Percentiles rank a stretch among this genome's conserved stretches.
Conservation (phyloP, 345 rosid species). For the Eucalyptus pumila region DNA sequence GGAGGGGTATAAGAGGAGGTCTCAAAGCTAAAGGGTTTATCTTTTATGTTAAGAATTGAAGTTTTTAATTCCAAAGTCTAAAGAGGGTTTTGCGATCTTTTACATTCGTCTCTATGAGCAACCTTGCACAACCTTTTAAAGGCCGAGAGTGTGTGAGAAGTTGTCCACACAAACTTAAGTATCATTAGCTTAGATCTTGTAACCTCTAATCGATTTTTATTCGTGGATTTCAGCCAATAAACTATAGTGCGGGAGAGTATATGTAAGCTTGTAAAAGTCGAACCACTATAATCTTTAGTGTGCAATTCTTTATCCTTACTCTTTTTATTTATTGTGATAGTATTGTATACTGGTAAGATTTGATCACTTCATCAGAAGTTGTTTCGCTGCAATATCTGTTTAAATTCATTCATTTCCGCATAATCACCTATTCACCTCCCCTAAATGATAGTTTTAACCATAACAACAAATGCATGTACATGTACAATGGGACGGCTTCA, state of each 20-base stretch:
- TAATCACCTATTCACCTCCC: too few species aligned
- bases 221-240: fast-evolving
- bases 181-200: fast-evolving
- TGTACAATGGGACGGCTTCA: not conserved
- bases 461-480: not conserved
- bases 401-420: fast-evolving
- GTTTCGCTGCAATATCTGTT: fast-evolving
- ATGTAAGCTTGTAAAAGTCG: fast-evolving
- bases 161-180: too few species aligned
- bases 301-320: too few species aligned
- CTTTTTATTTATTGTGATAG: too few species aligned
- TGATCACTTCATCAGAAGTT: fast-evolving
- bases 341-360: fast-evolving
- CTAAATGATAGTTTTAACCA: too few species aligned
- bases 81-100: fast-evolving
- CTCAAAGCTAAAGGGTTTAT: too few species aligned
- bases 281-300: fast-evolving
- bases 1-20: too few species aligned
- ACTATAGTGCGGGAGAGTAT: fast-evolving
- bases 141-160: fast-evolving
- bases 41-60: too few species aligned
- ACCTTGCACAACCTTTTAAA: fast-evolving
- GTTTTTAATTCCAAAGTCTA: fast-evolving
- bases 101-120: fast-evolving
- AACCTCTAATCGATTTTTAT: fast-evolving